Conservation (phyloP, 108 stramenopile species). For the Aurantiochytrium sp. region DNA sequence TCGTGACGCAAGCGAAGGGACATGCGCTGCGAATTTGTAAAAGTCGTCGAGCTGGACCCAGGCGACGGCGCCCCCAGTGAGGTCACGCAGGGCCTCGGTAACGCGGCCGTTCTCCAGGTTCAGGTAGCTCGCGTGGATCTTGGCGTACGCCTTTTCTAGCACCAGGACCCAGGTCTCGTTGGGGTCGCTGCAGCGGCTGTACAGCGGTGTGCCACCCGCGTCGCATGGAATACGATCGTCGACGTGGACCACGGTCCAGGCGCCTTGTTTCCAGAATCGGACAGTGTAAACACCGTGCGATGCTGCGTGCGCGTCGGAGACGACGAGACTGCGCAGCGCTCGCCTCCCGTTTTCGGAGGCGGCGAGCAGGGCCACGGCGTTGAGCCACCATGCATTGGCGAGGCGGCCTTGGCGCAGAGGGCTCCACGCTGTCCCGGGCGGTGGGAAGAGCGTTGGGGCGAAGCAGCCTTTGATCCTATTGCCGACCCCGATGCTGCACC, state of each 20-base stretch:
- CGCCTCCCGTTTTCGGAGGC: background rate
- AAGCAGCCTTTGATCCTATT: background rate
- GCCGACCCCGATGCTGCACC: background rate
- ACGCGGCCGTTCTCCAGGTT: background rate
- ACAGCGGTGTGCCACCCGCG: background rate
- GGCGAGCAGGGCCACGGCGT: background rate
- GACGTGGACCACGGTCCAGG: background rate
- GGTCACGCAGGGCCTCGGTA: background rate
- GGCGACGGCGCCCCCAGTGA: background rate
- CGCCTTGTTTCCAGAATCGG: constrained; percentile 4
- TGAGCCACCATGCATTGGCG: constrained; percentile 24
- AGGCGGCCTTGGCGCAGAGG: background rate
- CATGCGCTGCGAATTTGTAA: background rate
- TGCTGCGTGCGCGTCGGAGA: background rate
- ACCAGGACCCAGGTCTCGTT: constrained; percentile 36
- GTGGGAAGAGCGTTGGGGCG: background rate
- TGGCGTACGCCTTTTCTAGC: constrained; percentile 44
- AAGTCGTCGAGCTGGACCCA: background rate
- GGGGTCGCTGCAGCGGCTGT: background rate
- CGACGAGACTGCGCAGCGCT: background rate
- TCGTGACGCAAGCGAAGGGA: background rate
- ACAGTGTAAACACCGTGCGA: background rate
- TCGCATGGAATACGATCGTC: background rate
- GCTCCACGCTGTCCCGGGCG: background rate
- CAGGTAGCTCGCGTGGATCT: constrained; percentile 34